Base-by-base conservation (phyloP, 2,329 filamentous ascomycete species). In the Ambrosiella cleistominuta region DNA sequence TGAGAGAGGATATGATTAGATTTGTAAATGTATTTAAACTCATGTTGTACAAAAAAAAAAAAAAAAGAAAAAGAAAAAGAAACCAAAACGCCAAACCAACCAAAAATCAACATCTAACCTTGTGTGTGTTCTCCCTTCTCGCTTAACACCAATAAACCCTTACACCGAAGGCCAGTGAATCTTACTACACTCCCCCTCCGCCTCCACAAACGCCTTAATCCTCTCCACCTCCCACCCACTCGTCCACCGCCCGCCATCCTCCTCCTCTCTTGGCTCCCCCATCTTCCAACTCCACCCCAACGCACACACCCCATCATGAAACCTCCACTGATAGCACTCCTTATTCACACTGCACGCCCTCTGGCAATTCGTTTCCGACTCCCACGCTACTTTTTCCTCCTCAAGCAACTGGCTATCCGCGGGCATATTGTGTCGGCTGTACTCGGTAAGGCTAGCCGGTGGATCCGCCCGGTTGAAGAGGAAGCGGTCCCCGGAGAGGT, bases 401-500 rank as follows among this genome's bases (percentile, higher is more conserved):
- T 66, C 63, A 54, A 71, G 65, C 7, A 66, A 61, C 7, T 66
- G 62, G 17, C 65, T 62, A 37, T 66, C 65, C 62, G 69, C 70
- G 52, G 68, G 67, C 8, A 66, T 66, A 7, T 64, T 57, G 13
- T 65, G 39, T 7, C 52, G 15, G 6, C 54, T 36, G 55, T 55
- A 57, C 13, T 58, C 54, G 61, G 70, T 63, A 64, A 65, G 65
- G 3, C 69, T 64, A 4, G 66, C 67, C 64, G 69, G 68, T 11
- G 57, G 63, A 0, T 64, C 59, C 0, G 65, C 63, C 12, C 61
- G 61, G 61, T 73, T 68, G 57, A 72, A 63, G 63, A 75, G 76
- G 55, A 66, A 66, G 12, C 67, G 66, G 40, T 75, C 71, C n/a
- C 76, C 70, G 50, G 72, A 71, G 7, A 72, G 62, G 62, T 80